Base-by-base conservation (phyloP, 768 basidiomycete genomes). In the Lentinula aciculospora region DNA sequence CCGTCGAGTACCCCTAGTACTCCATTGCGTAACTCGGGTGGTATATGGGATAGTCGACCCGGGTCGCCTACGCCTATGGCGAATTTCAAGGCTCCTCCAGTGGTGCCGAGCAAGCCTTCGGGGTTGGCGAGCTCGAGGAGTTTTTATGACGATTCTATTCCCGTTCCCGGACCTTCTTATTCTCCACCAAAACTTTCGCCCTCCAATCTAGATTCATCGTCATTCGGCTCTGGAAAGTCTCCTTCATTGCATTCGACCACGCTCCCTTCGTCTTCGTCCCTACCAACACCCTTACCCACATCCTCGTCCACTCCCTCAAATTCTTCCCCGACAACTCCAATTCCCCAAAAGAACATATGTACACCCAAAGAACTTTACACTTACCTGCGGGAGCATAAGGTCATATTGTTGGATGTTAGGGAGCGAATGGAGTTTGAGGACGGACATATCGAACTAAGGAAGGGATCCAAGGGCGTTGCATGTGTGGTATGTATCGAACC, bases 351-450 rank as follows among this genome's bases (percentile, higher is more conserved):
- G 13, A 88, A 85, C 59, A 76, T 79, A 2, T 80, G 85, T 27
- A 76, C 74, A 53, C 84, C 91, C 5, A 78, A 77, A 58, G 79
- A 82, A 9, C 71, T 94, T 31, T 70, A 76, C 42, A 72, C 76
- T 1, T 92, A 88, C 65, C 69, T 88, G 58, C 71, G 68, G 8
- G 72, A 75, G n/a, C 69, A 81, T 60, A 81, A 82, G 53, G 81
- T 92, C 3, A 76, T 98, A 1, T 63, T 97, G 13, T 78, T 98
- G 19, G 95, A 97, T 68, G 83, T 94, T 19, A 80, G 95, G n/a
- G 77, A 82, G 17, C 79, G 92, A 29, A 84, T 80, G 9, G 88
- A 89, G 48, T 95, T 89, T 64, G 84, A 92, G 60, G 71, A 65
- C 17, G 91, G 86, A 55, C 85, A 88, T 59, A 88, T 97, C 58